phyloP scores from a whole-genome alignment of 495 filamentous ascomycete genomes.

The Aspergillus hancockii region DNA sequence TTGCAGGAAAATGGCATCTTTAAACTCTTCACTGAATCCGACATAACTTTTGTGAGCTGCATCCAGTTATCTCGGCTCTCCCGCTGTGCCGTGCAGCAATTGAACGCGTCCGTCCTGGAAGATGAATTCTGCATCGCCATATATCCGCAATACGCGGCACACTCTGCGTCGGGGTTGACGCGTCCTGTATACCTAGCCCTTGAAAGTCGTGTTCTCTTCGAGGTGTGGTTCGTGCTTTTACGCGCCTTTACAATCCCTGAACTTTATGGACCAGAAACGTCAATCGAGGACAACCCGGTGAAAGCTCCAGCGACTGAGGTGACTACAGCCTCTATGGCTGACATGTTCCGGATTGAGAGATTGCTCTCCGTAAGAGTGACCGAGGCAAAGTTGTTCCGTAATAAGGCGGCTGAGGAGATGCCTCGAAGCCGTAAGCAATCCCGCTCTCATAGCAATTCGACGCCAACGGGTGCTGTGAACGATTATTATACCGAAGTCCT shows the following conservation, averaged over 20 bases:
- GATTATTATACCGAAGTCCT: slow-evolving; percentile 89
- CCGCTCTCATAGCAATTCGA: slow-evolving; percentile 34
- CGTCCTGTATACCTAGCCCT: slow-evolving; percentile 75
- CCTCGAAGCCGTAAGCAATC: slow-evolving; percentile 44
- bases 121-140: slow-evolving; percentile 95
- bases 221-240: slow-evolving; percentile 95
- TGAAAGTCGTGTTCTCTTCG: slow-evolving; percentile 84
- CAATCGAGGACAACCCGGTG: slow-evolving; percentile 29
- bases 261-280: slow-evolving; percentile 67
- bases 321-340: slow-evolving; percentile 29
- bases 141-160: slow-evolving; percentile 75
- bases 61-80: slow-evolving; percentile 90
- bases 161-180: slow-evolving; percentile 49
- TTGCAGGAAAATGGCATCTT: slow-evolving; percentile 94
- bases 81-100: slow-evolving; percentile 82
- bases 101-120: slow-evolving; percentile 90
- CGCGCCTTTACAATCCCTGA: slow-evolving; percentile 93
- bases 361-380: slow-evolving; percentile 59
- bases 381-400: slow-evolving; percentile 56
- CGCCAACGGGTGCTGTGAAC: slow-evolving; percentile 31
- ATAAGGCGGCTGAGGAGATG: slow-evolving; percentile 32
- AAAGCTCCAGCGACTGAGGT: slow-evolving; percentile 26
- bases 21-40: slow-evolving; percentile 82
- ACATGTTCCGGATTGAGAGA: slow-evolving; percentile 70
- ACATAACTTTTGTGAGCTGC: slow-evolving; percentile 72